These are phyloP conservation scores for Nevesoporus exiguus DNA, from an alignment of 768 basidiomycete genomes.

Conservation along the genomic window DNA sequence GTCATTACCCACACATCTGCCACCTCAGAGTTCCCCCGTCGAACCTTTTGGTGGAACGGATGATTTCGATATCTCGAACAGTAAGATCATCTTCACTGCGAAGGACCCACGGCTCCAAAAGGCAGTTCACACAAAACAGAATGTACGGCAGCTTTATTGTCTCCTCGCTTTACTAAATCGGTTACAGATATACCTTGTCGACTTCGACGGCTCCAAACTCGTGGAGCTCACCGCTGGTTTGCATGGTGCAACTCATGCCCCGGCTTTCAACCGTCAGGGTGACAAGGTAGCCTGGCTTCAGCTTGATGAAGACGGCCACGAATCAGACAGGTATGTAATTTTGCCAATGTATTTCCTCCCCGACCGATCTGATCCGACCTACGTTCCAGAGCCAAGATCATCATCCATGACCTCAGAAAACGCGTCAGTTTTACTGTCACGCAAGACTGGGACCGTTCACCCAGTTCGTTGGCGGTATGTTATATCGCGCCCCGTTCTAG, in stretches of 20 bases:
- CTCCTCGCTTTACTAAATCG: neutral
- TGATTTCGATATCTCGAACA: constrained; percentile 71
- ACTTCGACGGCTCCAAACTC: constrained; percentile 50
- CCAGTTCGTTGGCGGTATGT: constrained; percentile 29
- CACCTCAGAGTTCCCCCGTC: constrained; percentile 60
- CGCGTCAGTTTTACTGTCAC: constrained; percentile 71
- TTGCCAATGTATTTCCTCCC: neutral
- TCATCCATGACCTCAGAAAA: constrained; percentile 71
- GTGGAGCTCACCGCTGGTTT: constrained; percentile 75
- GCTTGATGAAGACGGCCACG: constrained; percentile 83
- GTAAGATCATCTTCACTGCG: constrained; percentile 76
- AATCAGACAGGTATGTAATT: constrained; percentile 65
- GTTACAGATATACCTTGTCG: constrained; percentile 67
- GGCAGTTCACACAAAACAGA: constrained; percentile 87
- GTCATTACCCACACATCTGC: neutral
- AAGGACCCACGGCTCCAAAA: constrained; percentile 76
- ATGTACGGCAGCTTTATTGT: constrained; percentile 41
- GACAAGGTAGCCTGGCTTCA: constrained; percentile 85
- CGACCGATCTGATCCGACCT: neutral
- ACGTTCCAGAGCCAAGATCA: constrained; percentile 59
- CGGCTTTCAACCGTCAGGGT: constrained; percentile 64
- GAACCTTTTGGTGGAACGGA: constrained; percentile 85
- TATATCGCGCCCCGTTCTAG: neutral
- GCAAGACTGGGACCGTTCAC: constrained; percentile 83
- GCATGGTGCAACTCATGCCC: constrained; percentile 79